Base-by-base conservation (phyloP, 441 rosid genomes). In the Macaranga tanarius region DNA sequence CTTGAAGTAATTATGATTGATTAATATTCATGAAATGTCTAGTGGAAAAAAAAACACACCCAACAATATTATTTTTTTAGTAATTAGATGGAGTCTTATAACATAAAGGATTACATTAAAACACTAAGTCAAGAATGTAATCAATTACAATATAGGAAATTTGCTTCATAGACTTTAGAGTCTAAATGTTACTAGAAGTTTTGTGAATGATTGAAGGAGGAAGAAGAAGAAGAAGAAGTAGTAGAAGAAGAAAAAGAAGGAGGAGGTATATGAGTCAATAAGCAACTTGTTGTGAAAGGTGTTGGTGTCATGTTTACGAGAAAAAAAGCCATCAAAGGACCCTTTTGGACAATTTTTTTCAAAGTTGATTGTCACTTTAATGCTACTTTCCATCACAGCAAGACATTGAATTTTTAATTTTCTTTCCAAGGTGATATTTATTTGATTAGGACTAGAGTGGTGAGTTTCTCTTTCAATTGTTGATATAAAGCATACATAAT, bases 331-430 rank as follows among this genome's bases (percentile, higher is more conserved):
- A 34, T 34, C 38, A 67, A 51, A 51, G 6, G 22, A 10, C 62
- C 19, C n/a, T 42, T 40, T 57, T 23, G 16, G 40, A 22, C 38
- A 44, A 42, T 13, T 0, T 44, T 44, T 59, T 58, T 47, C 73
- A 45, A 70, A 70, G 73, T 70, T 59, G 44, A 28, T 25, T 10
- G 3, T 11, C 56, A 25, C 56, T 44, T 70, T 26, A 25, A 15
- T 16, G 48, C 9, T 16, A 47, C 42, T 65, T 65, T 23, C 54
- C 55, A 64, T 64, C 55, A 64, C 54, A 64, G 4, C n/a, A 64
- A 47, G 11, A 20, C n/a, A 40, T 5, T 42, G 38, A 5, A 34
- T 34, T 3, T 3, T 34, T 34, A 3, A 4, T 34, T 34, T 34
- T 10, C 15, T 48, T 48, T 5, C 4, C 0, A 69, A 40, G 57